Evolutionary conservation across 192 early-diverging fungal genomes (phyloP).

Genomic region (Backusella liffmaniae): DNA sequence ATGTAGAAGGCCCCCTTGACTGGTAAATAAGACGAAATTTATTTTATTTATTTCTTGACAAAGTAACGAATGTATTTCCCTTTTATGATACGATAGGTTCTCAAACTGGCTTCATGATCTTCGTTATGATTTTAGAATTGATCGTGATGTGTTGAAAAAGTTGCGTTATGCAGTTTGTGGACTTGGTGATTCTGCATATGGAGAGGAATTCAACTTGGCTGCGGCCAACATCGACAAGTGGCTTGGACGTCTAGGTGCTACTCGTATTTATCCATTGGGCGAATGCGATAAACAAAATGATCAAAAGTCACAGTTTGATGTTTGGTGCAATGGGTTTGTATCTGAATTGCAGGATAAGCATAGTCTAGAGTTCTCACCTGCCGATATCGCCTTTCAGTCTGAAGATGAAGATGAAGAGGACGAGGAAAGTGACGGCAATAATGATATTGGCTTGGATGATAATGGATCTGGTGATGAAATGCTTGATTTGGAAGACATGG

Average conservation of each 20-base stretch:
- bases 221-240: constrained; percentile 58
- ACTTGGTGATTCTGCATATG: constrained; percentile 68
- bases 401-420: constrained; percentile 49
- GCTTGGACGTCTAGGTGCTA: constrained; percentile 59
- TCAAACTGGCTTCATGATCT: constrained; percentile 60
- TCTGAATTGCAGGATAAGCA: constrained; percentile 43
- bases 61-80: neutral
- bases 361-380: constrained; percentile 44
- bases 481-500: constrained; percentile 76
- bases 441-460: constrained; percentile 39
- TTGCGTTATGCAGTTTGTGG: constrained; percentile 69
- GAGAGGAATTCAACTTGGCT: constrained; percentile 56
- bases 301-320: constrained; percentile 25
- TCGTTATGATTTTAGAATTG: constrained; percentile 62
- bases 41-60: neutral
- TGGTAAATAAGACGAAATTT: constrained; percentile 37
- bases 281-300: constrained; percentile 57
- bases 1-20: constrained; percentile 65
- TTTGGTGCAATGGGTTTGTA: constrained; percentile 35
- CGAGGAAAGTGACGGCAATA: constrained; percentile 23
- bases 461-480: constrained; percentile 53
- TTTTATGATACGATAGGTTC: constrained; percentile 36
- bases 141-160: constrained; percentile 46
- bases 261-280: constrained; percentile 57
- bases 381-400: constrained; percentile 50